A percentile compares a stretch with the other conserved stretches of the same genome.
Conservation (phyloP, 768 basidiomycete species). For the Collybia mongolica region DNA sequence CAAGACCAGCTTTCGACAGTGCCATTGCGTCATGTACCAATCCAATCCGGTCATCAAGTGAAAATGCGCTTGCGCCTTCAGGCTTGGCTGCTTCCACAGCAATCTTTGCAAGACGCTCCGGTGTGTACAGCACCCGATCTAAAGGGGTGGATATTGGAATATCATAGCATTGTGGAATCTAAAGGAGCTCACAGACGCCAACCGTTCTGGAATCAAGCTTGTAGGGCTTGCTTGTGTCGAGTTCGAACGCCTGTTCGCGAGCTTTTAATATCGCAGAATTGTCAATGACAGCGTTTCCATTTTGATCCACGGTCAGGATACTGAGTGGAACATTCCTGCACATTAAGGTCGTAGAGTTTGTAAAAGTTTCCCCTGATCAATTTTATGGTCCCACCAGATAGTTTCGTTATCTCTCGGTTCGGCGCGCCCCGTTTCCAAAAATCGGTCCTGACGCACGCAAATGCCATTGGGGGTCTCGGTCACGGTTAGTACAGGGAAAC, state of each 20-base stretch:
- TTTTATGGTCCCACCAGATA: conserved; percentile 57
- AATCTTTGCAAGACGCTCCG: conserved; percentile 75
- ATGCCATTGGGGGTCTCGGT: conserved; percentile 74
- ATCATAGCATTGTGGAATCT: not conserved
- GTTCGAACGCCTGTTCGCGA: conserved; percentile 63
- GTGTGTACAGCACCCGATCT: conserved; percentile 88
- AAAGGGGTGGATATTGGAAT: conserved; percentile 5
- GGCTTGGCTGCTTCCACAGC: conserved; percentile 71
- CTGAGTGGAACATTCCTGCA: conserved; percentile 79
- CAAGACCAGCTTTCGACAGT: conserved; percentile 78
- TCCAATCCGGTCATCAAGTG: conserved; percentile 85
- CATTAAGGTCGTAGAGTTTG: no score
- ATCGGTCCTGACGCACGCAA: conserved; percentile 86
- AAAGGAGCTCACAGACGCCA: conserved; percentile 73
- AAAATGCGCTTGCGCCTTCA: conserved; percentile 43
- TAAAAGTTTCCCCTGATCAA: not conserved
- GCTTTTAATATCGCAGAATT: conserved; percentile 62
- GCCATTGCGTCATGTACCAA: conserved; percentile 82
- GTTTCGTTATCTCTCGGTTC: conserved; percentile 85
- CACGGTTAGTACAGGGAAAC: conserved; percentile 89
- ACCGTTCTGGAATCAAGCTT: conserved; percentile 89
- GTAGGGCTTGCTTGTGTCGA: conserved; percentile 76
- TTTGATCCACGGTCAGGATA: conserved; percentile 56
- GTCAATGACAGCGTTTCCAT: conserved; percentile 60
- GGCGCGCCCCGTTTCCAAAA: conserved; percentile 81